These are phyloP conservation scores for Tuctoria greenei DNA, from an alignment of 176 grass and related monocot species.

Conservation along the genomic window DNA sequence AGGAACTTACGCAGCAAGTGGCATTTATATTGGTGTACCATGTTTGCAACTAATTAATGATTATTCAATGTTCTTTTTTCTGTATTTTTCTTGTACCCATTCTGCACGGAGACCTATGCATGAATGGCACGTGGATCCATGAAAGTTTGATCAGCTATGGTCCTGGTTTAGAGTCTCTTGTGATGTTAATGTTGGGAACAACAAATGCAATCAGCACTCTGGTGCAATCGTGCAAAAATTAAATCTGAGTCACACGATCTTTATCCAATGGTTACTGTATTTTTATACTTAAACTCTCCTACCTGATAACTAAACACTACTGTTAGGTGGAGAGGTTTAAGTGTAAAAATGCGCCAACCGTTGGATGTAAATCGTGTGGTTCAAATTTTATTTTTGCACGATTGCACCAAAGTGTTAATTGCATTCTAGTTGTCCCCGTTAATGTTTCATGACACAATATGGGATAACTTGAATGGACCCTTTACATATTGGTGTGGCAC, in stretches of 20 bases:
- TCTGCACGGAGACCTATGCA: background rate
- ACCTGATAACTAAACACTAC: too few species aligned
- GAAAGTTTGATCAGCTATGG: background rate
- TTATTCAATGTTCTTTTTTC: background rate
- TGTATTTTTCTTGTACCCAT: slow-evolving; percentile 6
- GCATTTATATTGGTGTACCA: background rate
- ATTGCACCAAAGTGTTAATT: too few species aligned
- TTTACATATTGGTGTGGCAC: background rate
- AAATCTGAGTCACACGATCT: too few species aligned
- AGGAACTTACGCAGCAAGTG: background rate
- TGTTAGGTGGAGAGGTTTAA: too few species aligned
- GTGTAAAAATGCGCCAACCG: too few species aligned
- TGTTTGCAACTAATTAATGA: background rate
- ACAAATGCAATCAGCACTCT: too few species aligned
- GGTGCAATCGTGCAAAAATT: too few species aligned
- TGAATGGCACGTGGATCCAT: background rate
- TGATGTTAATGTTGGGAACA: slow-evolving; percentile 16
- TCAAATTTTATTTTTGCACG: too few species aligned
- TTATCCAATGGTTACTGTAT: too few species aligned
- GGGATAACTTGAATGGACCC: background rate
- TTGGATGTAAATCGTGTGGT: too few species aligned
- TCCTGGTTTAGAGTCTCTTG: background rate
- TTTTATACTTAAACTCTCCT: too few species aligned
- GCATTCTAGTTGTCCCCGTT: too few species aligned
- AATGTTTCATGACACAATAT: slow-evolving; percentile 1